phyloP scores from a whole-genome alignment of 2,329 filamentous ascomycete species.

The Torrubiella hemipterigena region DNA sequence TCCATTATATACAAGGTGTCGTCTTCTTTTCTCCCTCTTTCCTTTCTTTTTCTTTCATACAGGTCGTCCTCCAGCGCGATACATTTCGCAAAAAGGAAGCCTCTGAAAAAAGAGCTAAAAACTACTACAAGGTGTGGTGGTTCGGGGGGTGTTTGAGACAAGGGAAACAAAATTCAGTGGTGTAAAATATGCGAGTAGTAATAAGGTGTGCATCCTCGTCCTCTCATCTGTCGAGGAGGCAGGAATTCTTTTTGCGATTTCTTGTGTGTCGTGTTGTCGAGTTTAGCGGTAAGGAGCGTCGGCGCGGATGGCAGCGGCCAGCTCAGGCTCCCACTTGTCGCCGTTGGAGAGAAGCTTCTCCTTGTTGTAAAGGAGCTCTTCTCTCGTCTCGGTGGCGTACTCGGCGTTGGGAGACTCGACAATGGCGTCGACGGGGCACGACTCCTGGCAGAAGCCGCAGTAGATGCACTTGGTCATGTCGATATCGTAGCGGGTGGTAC shows the following conservation, averaged over 20 bases:
- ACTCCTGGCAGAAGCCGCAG: conserved; percentile 98
- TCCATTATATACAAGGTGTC: no score
- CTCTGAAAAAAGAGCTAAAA: no score
- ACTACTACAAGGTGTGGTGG: no score
- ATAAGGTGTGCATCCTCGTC: no score
- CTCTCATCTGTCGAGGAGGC: no score
- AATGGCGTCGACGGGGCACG: conserved; percentile 92
- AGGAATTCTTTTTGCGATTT: not conserved
- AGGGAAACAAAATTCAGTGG: no score
- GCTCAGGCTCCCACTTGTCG: conserved; percentile 96
- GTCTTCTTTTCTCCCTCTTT: no score
- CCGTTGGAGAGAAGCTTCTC: conserved; percentile 81
- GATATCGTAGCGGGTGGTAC: conserved; percentile 96
- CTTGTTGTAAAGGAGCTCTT: conserved; percentile 97
- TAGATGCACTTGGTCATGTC: conserved; percentile 99
- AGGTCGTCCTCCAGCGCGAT: no score
- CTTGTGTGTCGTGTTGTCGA: not conserved
- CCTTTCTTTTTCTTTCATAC: no score
- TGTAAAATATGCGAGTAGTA: not conserved
- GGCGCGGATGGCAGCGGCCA: conserved; percentile 82
- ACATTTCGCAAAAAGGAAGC: no score
- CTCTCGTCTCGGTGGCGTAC: conserved; percentile 57
- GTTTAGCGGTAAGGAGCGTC: conserved; percentile 80
- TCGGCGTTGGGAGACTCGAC: conserved; percentile 53
- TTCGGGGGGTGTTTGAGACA: no score